Base-by-base conservation (phyloP, 2,329 filamentous ascomycete species). In the Trichoderma semiorbis region DNA sequence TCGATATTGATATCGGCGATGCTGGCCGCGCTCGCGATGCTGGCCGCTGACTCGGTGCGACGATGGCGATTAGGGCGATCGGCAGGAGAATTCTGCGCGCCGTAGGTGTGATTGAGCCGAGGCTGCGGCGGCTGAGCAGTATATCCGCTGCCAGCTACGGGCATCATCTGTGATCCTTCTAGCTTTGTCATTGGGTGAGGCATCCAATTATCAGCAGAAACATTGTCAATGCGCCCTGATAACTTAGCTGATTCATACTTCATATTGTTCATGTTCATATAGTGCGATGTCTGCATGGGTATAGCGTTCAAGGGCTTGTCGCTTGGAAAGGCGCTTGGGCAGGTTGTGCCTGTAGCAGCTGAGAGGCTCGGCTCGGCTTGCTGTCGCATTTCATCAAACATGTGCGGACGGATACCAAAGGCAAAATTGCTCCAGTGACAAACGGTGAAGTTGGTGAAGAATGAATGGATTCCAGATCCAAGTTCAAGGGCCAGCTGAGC, bases 1-100 rank as follows among this genome's bases (percentile, higher is more conserved):
- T 91, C 89, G 47, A 91, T 88, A 77, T 90, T 89, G 81, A 90
- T 88, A 77, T 85, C 86, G 12, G 87, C 85, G 71, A 89, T 89
- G 78, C 87, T 89, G 21, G 87, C 87, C 1, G 87, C 87, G 73
- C 87, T 89, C 36, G 83, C 85, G 30, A 88, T 84, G 75, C 87
- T 89, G 14, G 87, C 88, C 28, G 89, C 78, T 0, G 89, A 91
- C 75, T 90, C 88, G 36, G 87, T 89, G 63, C 89, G 85, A 30
- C 87, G 84, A 74, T 89, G 88, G 2, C 82, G 79, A 79, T 32
- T 74, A 60, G 30, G 76, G 77, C 47, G 72, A 69, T 57, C 58
- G 36, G 24, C 58, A 61, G 75, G 71, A 39, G 74, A 68, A 16
- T 76, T 72, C 39, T 76, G 68, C 16, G 71, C 67, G 34, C 57